Evolutionary conservation across 1,284 basidiomycete species (phyloP), one percentile per base, ranked within the genome.

Genomic region (Athelia psychrophila): DNA sequence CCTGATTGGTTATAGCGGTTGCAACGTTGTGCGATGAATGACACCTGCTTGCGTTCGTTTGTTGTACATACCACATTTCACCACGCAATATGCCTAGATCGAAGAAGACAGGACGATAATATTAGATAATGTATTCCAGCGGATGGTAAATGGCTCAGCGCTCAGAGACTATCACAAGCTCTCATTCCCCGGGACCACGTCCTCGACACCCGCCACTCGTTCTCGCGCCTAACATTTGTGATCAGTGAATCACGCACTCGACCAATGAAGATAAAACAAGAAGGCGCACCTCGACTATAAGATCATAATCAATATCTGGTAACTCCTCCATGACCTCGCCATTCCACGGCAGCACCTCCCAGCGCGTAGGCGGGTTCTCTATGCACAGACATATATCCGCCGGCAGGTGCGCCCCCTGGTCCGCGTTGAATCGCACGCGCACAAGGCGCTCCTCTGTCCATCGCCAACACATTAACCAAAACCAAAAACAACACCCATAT

Each of bases 311-410:
- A 22, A 88, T 76, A 10, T 75, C 72, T 1, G 86, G 87, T 22
- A 89, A 66, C 10, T 68, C 67, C 64, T 90, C 87, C 13, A 68
- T 61, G 12, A 62, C 56, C 45, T 84, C 80, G 4, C 79, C 80
- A 42, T 75, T 68, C 63, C 69, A 73, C 0, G 86, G 83, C 1
- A 78, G 61, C 16, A 90, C 72, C 52, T 83, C 77, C 83, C 84
- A 90, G 49, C 74, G 73, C 36, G 86, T 88, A 5, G 89, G 90
- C 16, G 77, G 66, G 60, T 90, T 87, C 56, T 80, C 80, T 48
- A 91, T 81, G 54, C 78, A 86, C 9, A 89, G 68, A 63, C 88
- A 91, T 36, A 92, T 75, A 60, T 92, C 89, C 55, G 83, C 78
- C 1, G 90, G 89, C 2, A 92, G 75, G 61, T 86, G 80, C 16